Percentiles rank a stretch among this genome's conserved stretches.
Conservation (phyloP, 192 early-diverging fungal species). For the Phycomyces nitens region DNA sequence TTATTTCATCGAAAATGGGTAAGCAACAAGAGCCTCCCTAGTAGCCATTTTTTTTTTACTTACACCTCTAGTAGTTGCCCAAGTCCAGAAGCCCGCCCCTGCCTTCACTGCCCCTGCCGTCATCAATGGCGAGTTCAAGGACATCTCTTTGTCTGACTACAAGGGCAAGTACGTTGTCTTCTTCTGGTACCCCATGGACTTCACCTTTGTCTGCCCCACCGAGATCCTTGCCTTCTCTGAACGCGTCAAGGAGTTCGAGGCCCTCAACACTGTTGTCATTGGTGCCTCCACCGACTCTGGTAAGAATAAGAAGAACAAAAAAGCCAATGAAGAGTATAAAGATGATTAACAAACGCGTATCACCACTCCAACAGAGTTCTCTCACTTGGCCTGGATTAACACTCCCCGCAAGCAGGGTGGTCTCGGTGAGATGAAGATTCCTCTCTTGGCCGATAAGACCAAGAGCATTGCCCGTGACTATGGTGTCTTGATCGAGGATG, state of each 20-base stretch:
- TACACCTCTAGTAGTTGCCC: not conserved
- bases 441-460: slow-evolving; percentile 63
- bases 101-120: slow-evolving; percentile 63
- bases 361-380: slow-evolving; percentile 53
- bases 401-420: slow-evolving; percentile 85
- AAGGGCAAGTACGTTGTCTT: slow-evolving; percentile 53
- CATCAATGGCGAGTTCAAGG: slow-evolving; percentile 67
- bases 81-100: slow-evolving; percentile 54
- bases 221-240: slow-evolving; percentile 91
- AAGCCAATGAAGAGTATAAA: not conserved
- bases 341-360: not conserved
- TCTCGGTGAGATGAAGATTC: slow-evolving; percentile 86
- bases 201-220: slow-evolving; percentile 83
- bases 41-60: too few relatives aligned
- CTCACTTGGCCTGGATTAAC: slow-evolving; percentile 88
- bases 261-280: slow-evolving; percentile 71
- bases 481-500: slow-evolving; percentile 79
- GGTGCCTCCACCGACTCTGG: slow-evolving; percentile 62
- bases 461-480: slow-evolving; percentile 87
- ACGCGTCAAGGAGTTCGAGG: slow-evolving; percentile 74
- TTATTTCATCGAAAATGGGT: too few relatives aligned
- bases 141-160: slow-evolving; percentile 56
- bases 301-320: not conserved
- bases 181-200: slow-evolving; percentile 77
- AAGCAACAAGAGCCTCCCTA: too few relatives aligned